A percentile compares a stretch with the other conserved stretches of the same genome.
Evolutionary conservation across 1,284 basidiomycete species (phyloP).

Genomic region (Ustilago xerochloae): DNA sequence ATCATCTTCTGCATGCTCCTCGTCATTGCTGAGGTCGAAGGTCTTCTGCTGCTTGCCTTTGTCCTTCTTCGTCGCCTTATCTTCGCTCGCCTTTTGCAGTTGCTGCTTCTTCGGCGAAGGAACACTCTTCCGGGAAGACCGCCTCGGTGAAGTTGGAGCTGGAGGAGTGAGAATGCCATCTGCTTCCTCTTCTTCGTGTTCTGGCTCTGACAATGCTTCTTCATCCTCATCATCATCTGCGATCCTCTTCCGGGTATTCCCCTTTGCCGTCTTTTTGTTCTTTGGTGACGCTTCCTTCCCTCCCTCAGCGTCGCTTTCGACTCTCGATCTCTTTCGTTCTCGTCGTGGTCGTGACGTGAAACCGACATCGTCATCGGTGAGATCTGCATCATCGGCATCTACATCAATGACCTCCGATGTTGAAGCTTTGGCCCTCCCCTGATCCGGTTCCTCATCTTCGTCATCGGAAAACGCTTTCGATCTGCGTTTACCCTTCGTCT

Average conservation of each 20-base stretch:
- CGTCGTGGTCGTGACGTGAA: constrained; percentile 6
- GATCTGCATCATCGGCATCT: constrained; percentile 13
- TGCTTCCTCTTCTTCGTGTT: not conserved
- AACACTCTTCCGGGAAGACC: constrained; percentile 18
- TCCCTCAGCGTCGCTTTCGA: constrained; percentile 8
- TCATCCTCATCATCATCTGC: constrained; percentile 2
- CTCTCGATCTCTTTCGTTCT: constrained; percentile 19
- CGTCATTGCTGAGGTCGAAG: constrained; percentile 3
- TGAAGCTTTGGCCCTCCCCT: not conserved
- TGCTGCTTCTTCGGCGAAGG: constrained; percentile 30
- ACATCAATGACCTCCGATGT: not conserved
- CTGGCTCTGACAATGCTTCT: not conserved
- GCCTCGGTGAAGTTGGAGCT: constrained; percentile 13
- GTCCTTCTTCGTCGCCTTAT: constrained; percentile 7
- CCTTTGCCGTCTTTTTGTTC: not conserved
- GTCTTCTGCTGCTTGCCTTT: constrained; percentile 20
- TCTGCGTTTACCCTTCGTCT: constrained; percentile 12
- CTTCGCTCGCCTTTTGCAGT: not conserved
- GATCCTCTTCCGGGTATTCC: not conserved
- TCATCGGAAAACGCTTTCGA: constrained; percentile 29
- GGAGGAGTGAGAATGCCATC: constrained; percentile 29
- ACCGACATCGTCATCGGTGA: constrained; percentile 34
- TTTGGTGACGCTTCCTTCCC: not conserved
- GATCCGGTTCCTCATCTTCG: constrained; percentile 13
- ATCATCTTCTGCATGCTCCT: constrained; percentile 2